Conservation (phyloP, 129 eudicot species). For the Apium graveolens region DNA sequence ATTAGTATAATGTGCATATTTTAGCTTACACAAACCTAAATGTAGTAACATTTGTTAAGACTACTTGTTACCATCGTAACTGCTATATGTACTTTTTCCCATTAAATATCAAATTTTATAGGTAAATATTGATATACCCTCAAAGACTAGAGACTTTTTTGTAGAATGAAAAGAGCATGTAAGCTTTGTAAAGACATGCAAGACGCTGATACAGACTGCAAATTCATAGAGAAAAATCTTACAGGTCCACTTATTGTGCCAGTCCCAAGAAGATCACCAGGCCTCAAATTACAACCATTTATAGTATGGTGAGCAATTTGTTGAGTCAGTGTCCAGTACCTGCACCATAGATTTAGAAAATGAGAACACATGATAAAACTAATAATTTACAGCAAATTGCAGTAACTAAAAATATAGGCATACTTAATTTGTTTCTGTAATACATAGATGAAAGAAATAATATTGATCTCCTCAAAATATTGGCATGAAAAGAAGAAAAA, state of each 20-base stretch:
- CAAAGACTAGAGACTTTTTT: background rate
- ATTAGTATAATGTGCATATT: background rate
- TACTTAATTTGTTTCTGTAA: too few species aligned
- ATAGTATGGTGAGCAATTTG: slow-evolving; percentile 96
- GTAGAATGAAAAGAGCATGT: too few species aligned
- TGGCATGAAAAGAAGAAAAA: background rate
- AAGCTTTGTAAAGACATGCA: background rate
- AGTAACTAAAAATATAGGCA: background rate
- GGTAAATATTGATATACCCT: background rate
- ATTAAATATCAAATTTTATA: background rate
- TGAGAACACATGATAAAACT: background rate
- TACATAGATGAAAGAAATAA: too few species aligned
- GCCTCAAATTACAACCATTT: slow-evolving; percentile 92
- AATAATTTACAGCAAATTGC: background rate
- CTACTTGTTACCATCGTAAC: background rate
- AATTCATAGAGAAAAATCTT: slow-evolving; percentile 21
- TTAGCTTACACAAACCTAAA: background rate
- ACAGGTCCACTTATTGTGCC: slow-evolving; percentile 99
- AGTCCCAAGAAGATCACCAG: slow-evolving; percentile 92
- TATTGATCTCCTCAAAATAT: too few species aligned
- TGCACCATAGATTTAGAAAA: slow-evolving; percentile 15
- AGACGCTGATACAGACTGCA: background rate
- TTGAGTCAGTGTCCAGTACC: slow-evolving; percentile 95
- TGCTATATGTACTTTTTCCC: background rate
- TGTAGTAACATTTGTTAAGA: background rate